phyloP scores from a whole-genome alignment of 2,329 filamentous ascomycete species.

The Xylariomycetidae sp. region DNA sequence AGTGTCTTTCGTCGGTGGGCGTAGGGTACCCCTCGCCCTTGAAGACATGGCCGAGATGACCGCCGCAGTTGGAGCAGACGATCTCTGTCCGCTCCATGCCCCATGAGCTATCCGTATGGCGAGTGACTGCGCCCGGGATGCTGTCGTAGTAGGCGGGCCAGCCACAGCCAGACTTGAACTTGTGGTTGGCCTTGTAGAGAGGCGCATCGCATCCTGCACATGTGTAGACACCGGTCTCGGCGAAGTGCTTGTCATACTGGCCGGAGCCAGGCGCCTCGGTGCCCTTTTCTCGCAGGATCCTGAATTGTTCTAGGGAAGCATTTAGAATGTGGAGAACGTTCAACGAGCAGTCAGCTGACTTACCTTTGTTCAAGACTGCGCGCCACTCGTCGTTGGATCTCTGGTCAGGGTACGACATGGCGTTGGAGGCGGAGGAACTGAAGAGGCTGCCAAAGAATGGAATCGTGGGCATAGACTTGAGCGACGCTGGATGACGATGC shows the following conservation, averaged over 20 bases:
- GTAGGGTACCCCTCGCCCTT: conserved; percentile 80
- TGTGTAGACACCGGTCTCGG: conserved; percentile 69
- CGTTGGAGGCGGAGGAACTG: conserved; percentile 49
- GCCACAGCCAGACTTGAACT: conserved; percentile 93
- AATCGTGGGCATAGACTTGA: conserved; percentile 66
- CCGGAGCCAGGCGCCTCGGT: conserved; percentile 79
- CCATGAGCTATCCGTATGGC: conserved; percentile 68
- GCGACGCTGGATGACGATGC: conserved; percentile 16
- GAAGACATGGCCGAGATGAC: conserved; percentile 86
- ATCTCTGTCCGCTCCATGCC: conserved; percentile 91
- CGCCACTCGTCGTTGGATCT: conserved; percentile 83
- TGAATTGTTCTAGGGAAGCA: conserved; percentile 75
- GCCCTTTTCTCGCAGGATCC: conserved; percentile 83
- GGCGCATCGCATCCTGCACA: conserved; percentile 84
- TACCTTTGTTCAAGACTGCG: conserved; percentile 63
- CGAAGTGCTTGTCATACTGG: conserved; percentile 81
- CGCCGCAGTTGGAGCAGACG: conserved; percentile 88
- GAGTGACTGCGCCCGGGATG: conserved; percentile 80
- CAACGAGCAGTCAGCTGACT: conserved; percentile 11
- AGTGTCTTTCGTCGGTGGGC: conserved; percentile 93
- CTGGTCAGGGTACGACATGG: conserved; percentile 73
- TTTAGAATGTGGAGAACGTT: too few relatives aligned
- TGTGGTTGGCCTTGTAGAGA: conserved; percentile 87
- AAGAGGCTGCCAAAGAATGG: conserved; percentile 77
- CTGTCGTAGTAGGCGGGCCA: conserved; percentile 99